Evolutionary conservation across 163 green algal species (phyloP).

Genomic region (Chloromonas sp.): DNA sequence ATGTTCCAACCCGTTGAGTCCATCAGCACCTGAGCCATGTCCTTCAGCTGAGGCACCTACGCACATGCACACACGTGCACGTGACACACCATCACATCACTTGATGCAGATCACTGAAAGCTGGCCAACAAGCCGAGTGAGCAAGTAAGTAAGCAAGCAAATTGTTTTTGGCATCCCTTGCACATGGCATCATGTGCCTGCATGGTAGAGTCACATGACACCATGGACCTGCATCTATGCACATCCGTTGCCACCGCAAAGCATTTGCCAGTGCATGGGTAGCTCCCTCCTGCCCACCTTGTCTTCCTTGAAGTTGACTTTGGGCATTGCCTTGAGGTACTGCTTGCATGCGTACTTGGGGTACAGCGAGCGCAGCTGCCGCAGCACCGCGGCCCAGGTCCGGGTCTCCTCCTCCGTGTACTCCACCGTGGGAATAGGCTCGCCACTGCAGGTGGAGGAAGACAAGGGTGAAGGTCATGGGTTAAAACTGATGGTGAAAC

Average conservation of each 20-base stretch:
- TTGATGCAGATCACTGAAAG: no score
- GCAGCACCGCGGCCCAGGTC: conserved; percentile 64
- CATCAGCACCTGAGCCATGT: conserved; percentile 61
- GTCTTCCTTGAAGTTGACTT: conserved; percentile 57
- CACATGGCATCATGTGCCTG: no score
- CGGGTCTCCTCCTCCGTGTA: conserved; percentile 70
- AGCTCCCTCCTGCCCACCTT: conserved; percentile 6
- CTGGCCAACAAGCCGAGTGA: no score
- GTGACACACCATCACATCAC: no score
- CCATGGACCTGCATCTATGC: no score
- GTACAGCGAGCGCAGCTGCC: conserved; percentile 61
- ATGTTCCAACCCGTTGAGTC: conserved; percentile 55
- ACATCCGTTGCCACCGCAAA: no score
- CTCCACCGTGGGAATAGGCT: conserved; percentile 65
- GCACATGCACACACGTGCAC: background rate
- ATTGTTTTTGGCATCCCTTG: no score
- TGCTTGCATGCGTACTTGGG: conserved; percentile 71
- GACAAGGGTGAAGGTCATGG: background rate
- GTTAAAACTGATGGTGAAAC: background rate
- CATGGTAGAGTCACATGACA: no score
- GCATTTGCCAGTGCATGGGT: no score
- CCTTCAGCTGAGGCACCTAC: conserved; percentile 70
- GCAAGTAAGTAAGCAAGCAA: no score
- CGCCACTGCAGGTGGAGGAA: conserved; percentile 43
- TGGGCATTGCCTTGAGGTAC: conserved; percentile 50